These are phyloP conservation scores for Mycocentrospora acerina DNA, from an alignment of 2,329 filamentous ascomycete genomes.

Conservation along the genomic window DNA sequence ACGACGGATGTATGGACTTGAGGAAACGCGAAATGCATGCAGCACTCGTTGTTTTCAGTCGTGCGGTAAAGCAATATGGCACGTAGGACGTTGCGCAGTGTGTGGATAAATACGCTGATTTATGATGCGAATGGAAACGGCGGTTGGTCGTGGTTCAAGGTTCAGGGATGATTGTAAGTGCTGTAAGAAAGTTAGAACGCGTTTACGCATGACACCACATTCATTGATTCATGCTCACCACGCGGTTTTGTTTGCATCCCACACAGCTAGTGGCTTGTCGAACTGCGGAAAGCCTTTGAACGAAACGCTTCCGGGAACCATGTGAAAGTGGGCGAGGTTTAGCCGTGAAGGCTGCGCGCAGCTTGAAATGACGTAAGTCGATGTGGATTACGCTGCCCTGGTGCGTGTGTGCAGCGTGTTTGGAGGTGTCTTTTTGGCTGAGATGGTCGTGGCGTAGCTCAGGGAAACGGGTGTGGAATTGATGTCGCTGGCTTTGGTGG, in stretches of 20 bases:
- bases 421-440: conserved; percentile 1
- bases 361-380: conserved; percentile 28
- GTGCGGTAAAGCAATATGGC: not conserved
- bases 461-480: conserved; percentile 1
- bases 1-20: not conserved
- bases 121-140: conserved; percentile 7
- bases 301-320: conserved; percentile 24
- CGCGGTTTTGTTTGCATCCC: conserved; percentile 17
- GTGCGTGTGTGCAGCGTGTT: conserved; percentile 3
- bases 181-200: conserved; percentile 17
- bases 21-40: conserved; percentile 6
- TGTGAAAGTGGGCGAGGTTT: conserved; percentile 26
- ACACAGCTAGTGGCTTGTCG: conserved; percentile 29
- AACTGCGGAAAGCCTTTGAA: conserved; percentile 28
- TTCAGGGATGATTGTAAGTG: conserved; percentile 9
- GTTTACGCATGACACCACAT: conserved; percentile 8
- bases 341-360: conserved; percentile 15
- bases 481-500: not conserved
- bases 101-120: not conserved
- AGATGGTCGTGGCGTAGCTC: not conserved
- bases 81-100: not conserved
- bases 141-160: conserved; percentile 2
- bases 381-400: conserved; percentile 11
- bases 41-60: not conserved
- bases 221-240: conserved; percentile 12